Evolutionary conservation across 371 early-diverging fungal species (phyloP).

Genomic region (Mortierella sp.): DNA sequence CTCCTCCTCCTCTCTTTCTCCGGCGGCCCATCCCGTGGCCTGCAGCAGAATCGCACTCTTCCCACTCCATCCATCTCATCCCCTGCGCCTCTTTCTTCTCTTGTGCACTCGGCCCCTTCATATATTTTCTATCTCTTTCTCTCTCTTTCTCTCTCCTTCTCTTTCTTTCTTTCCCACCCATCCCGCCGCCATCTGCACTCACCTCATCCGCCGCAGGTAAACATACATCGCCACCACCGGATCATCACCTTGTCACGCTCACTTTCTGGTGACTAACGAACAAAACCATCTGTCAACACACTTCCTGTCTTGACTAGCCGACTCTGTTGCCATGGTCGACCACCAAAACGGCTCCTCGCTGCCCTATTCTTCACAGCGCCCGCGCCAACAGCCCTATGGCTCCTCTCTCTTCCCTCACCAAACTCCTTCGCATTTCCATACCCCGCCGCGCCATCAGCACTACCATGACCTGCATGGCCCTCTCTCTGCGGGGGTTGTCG

Average conservation of each 20-base stretch:
- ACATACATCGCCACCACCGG: too few species aligned
- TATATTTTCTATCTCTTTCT: not conserved
- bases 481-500: conserved; percentile 42
- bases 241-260: not conserved
- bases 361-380: conserved; percentile 8
- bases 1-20: not conserved
- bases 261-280: not conserved
- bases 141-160: not conserved
- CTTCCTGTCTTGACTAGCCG: too few species aligned
- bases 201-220: not conserved
- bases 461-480: conserved; percentile 48
- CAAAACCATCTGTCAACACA: too few species aligned
- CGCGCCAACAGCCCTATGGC: conserved; percentile 18
- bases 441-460: conserved; percentile 24
- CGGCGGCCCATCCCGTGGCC: not conserved
- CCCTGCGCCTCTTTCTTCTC: not conserved
- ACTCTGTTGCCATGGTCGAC: conserved; percentile 29
- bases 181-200: not conserved
- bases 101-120: not conserved
- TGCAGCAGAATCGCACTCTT: not conserved
- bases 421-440: conserved; percentile 27
- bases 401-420: too few species aligned
- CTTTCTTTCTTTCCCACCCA: not conserved
- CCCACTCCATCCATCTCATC: not conserved
- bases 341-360: conserved; percentile 17